A percentile compares a stretch with the other conserved stretches of the same genome.
Conservation (phyloP, 192 early-diverging fungal species). For the Ramicandelaber brevisporus region DNA sequence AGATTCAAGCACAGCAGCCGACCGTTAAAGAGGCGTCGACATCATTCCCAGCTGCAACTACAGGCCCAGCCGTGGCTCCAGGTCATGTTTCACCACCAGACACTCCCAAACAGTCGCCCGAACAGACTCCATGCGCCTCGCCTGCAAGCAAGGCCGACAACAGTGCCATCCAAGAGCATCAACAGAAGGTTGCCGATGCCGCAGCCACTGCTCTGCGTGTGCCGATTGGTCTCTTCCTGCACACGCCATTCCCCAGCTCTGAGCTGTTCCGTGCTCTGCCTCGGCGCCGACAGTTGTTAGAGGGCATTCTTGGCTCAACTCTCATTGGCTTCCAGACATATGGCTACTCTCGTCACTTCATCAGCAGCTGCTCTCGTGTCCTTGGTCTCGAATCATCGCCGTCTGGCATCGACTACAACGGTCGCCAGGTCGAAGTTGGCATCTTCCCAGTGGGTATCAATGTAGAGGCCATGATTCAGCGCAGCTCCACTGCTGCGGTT, state of each 20-base stretch:
- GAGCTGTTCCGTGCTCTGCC: constrained; percentile 81
- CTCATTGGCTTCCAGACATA: constrained; percentile 95
- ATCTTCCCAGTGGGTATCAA: constrained; percentile 99
- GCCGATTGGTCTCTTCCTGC: constrained; percentile 84
- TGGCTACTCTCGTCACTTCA: constrained; percentile 83
- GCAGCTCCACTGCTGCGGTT: constrained; percentile 36
- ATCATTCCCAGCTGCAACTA: no score
- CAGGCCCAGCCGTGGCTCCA: no score
- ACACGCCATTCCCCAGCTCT: constrained; percentile 87
- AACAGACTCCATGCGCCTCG: no score
- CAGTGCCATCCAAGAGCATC: no score
- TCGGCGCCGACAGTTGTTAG: constrained; percentile 52
- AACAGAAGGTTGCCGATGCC: no score
- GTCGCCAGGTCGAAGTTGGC: constrained; percentile 47
- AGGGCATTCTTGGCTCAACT: constrained; percentile 76
- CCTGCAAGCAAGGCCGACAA: no score
- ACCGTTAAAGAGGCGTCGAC: no score
- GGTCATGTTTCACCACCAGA: no score
- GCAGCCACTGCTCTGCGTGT: no score
- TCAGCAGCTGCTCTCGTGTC: constrained; percentile 78
- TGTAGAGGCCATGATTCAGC: constrained; percentile 33
- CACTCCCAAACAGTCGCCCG: no score
- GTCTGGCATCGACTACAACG: constrained; percentile 58
- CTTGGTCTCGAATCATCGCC: constrained; percentile 80
- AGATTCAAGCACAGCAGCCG: no score